Evolutionary conservation across 805 yeast genomes (phyloP), one percentile per base, ranked within the genome.

Genomic region (Metschnikowia cubensis): DNA sequence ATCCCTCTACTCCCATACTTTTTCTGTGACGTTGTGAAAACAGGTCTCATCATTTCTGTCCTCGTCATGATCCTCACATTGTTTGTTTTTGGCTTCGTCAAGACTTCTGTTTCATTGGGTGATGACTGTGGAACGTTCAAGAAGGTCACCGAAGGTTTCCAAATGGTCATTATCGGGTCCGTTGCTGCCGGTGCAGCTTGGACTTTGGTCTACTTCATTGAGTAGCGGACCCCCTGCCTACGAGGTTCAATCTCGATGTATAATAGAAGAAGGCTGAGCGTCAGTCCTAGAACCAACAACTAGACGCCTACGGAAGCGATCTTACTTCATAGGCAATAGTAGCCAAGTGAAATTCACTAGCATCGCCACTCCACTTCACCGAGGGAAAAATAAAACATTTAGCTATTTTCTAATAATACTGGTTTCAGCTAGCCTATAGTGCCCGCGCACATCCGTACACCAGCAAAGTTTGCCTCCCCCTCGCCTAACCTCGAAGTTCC

Each of bases 171-270:
- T n/a, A 91, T 89, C 45, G 99, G 99, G 36, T 95, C 97, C n/a
- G 73, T 87, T 32, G 98, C 99, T 20, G 98, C 99, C 4, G 96
- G 96, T 4, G 87, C 96, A 21, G 99, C 99, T 10, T 92, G 96
- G 96, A 82, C 81, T 41, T 80, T 91, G 64, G 99, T 92, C 33
- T 85, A 83, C 65, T 66, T 85, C 55, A 83, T 92, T 53, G 96
- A 84, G 49, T 53, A 39, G 43, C 33, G 4, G 42, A 15, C 15
- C 13, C n/a, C 10, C 13, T 15, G 34, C 17, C 32, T 13, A 22
- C 39, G 40, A 43, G 46, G 38, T 17, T n/a, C 31, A 34, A 20
- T 34, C 37, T 42, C 45, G 45, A 22, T 43, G 46, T 35, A 43
- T 22, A n/a, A 43, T 43, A 43, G 39, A 43, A 35, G 45, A 34